Evolutionary conservation across 176 grass and related monocot species (phyloP), one percentile per base, ranked within the genome.

Genomic region (Carex scoparia): DNA sequence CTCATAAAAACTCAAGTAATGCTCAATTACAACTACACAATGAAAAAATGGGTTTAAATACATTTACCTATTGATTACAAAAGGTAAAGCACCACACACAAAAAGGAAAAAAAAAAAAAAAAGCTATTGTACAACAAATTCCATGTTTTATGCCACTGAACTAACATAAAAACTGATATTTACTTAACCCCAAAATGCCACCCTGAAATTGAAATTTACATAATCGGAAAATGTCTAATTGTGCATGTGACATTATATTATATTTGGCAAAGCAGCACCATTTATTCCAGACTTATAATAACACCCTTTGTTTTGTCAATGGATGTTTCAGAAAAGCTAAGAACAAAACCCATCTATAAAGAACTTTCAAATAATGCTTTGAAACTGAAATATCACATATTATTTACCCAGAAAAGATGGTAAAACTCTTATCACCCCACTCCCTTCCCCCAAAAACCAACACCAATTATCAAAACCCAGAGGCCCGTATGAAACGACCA

Each of bases 111-210:
- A 49, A 84, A 71, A 49, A 84, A 61, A 85, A 86, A 84, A 87
- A 81, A 80, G 76, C 91, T 95, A 94, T 76, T 87, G 68, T 99
- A 99, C 90, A 99, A 94, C 91, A 89, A 95, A 94, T 95, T 64
- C 83, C 91, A 90, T 92, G 64, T 83, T 53, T 51, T 65, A 15
- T 69, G 13, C 62, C 19, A 48, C 63, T 66, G 35, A 48, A 69
- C 44, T 54, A 83, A 68, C 37, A 83, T 53, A 49, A 83, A 35
- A 56, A 31, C 23, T 57, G 53, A 58, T 58, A 79, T 79, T 58
- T 58, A 79, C 53, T 35, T 15, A 15, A 33, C 37, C 74, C 53
- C 30, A 79, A 79, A 78, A 57, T 58, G 74, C 4, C 74, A 79
- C 53, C 74, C 74, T 57, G 58, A 58, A 35, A 35, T 58, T 33